A percentile compares a stretch with the other conserved stretches of the same genome.
phyloP scores from a whole-genome alignment of 2,329 filamentous ascomycete genomes.

The Stromatinia cepivora region DNA sequence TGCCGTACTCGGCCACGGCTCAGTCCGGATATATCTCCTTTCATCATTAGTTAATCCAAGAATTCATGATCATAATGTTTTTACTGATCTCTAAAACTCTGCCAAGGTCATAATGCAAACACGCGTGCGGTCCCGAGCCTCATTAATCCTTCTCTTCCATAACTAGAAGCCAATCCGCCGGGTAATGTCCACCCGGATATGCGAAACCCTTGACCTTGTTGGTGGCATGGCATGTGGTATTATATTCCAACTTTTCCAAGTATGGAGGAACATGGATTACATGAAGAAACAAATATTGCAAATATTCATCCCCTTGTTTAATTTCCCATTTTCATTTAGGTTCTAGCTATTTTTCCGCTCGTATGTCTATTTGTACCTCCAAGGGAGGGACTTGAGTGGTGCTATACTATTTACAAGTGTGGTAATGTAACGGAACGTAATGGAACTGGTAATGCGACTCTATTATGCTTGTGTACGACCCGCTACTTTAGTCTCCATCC shows the following conservation, averaged over 20 bases:
- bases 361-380: background rate
- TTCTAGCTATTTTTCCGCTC: background rate
- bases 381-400: background rate
- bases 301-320: background rate
- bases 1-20: background rate
- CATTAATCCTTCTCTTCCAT: background rate
- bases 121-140: background rate
- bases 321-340: background rate
- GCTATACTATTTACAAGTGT: background rate
- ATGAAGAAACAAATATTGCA: background rate
- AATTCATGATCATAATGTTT: background rate
- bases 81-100: background rate
- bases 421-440: background rate
- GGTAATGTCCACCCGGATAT: background rate
- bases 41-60: background rate
- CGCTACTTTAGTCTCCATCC: background rate
- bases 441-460: background rate
- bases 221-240: background rate
- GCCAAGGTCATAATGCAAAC: background rate
- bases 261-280: background rate
- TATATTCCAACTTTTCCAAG: background rate
- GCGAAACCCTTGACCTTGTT: background rate
- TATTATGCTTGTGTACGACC: slow-evolving; percentile 10
- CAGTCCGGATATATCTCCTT: background rate
- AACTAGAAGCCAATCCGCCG: background rate